These are phyloP conservation scores for Alloteropsis angusta DNA, from an alignment of 202 grass and related monocot genomes.

Conservation along the genomic window DNA sequence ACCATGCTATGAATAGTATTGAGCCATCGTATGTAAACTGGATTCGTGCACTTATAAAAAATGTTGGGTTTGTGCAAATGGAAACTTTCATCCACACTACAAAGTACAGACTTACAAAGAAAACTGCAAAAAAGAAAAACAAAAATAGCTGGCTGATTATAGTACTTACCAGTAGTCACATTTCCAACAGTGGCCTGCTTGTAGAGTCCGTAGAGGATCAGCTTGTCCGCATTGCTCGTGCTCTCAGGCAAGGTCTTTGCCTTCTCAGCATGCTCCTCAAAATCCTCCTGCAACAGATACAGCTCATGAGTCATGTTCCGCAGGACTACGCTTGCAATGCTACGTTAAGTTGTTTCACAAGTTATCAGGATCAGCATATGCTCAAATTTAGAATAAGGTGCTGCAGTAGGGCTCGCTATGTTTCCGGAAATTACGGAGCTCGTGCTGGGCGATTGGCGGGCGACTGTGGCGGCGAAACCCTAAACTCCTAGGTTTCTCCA, in stretches of 20 bases:
- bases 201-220: slow-evolving; percentile 75
- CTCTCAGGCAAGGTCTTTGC: slow-evolving; percentile 60
- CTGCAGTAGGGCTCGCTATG: too few relatives aligned
- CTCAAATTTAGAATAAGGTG: too few relatives aligned
- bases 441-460: too few relatives aligned
- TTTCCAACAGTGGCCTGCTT: slow-evolving; percentile 71
- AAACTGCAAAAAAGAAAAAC: neutral
- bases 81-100: neutral
- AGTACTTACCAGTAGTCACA: slow-evolving; percentile 49
- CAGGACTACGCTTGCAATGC: neutral
- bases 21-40: neutral
- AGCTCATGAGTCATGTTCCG: neutral
- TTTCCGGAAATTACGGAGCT: too few relatives aligned
- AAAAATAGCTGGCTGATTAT: neutral
- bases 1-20: neutral
- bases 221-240: slow-evolving; percentile 45
- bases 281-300: slow-evolving; percentile 53
- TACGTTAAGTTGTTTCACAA: neutral
- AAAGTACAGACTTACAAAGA: neutral
- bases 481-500: too few relatives aligned
- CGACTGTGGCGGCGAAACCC: too few relatives aligned
- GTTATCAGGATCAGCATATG: too few relatives aligned
- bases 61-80: neutral
- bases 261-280: slow-evolving; percentile 58
- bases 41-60: neutral